Conservation (phyloP, 257 asterid genomes). For the Striga asiatica region DNA sequence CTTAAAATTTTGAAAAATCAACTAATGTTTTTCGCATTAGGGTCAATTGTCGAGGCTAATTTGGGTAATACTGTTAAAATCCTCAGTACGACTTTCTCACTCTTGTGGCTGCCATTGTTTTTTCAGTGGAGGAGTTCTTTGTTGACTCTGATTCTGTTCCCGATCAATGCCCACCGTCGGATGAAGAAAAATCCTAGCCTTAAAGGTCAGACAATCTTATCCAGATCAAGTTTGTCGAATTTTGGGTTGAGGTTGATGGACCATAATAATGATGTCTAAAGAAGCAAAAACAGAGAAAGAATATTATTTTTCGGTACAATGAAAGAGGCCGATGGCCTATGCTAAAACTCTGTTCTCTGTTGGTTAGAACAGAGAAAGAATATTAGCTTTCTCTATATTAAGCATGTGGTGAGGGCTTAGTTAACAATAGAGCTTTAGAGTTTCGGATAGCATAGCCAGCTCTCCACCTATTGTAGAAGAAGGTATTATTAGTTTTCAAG, state of each 20-base stretch:
- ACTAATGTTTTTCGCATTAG: too few relatives aligned
- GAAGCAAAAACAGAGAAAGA: too few relatives aligned
- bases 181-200: conserved; percentile 66
- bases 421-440: conserved; percentile 17
- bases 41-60: too few relatives aligned
- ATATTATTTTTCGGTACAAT: too few relatives aligned
- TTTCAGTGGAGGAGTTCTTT: conserved; percentile 87
- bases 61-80: neutral
- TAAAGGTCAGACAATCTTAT: conserved; percentile 19
- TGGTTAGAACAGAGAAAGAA: too few relatives aligned
- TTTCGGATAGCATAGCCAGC: conserved; percentile 13
- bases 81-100: conserved; percentile 1
- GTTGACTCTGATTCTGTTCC: conserved; percentile 77
- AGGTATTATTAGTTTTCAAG: conserved; percentile 10
- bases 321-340: too few relatives aligned
- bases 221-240: conserved; percentile 11
- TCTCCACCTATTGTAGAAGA: conserved; percentile 19
- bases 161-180: conserved; percentile 63
- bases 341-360: too few relatives aligned
- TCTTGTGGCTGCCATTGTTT: conserved; percentile 16
- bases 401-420: conserved; percentile 21
- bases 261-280: conserved; percentile 12
- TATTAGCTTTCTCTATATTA: conserved; percentile 18
- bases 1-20: too few relatives aligned
- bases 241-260: conserved; percentile 25